Evolutionary conservation across 768 basidiomycete species (phyloP).

Genomic region (Mycena metata): DNA sequence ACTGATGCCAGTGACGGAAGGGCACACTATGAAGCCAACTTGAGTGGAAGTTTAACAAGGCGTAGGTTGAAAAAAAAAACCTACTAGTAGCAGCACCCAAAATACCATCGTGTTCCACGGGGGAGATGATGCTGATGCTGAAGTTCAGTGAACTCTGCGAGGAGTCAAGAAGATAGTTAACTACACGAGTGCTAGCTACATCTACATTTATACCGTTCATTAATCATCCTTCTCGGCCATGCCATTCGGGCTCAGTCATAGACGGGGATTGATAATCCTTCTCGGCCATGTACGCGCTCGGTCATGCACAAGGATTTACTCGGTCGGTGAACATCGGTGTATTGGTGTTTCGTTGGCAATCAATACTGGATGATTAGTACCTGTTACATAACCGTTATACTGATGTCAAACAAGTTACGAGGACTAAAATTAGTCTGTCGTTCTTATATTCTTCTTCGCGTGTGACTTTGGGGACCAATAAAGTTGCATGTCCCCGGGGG

Average conservation of each 20-base stretch:
- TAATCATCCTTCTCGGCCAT: slow-evolving; percentile 23
- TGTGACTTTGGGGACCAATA: too few relatives aligned
- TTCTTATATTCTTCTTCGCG: too few relatives aligned
- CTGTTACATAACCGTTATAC: too few relatives aligned
- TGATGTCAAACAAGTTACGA: too few relatives aligned
- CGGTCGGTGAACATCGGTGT: too few relatives aligned
- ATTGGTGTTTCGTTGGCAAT: too few relatives aligned
- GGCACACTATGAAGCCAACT: slow-evolving; percentile 11
- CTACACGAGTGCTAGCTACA: slow-evolving; percentile 9
- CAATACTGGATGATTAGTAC: too few relatives aligned
- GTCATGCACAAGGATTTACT: slow-evolving; percentile 13
- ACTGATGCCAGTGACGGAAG: slow-evolving; percentile 20
- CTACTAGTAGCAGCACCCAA: slow-evolving; percentile 18
- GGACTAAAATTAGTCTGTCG: too few relatives aligned
- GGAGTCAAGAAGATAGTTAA: slow-evolving; percentile 10
- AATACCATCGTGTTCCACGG: slow-evolving; percentile 15
- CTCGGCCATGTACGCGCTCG: slow-evolving; percentile 3
- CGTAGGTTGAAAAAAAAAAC: slow-evolving; percentile 14
- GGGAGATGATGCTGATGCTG: slow-evolving; percentile 17
- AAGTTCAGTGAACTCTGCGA: slow-evolving; percentile 20
- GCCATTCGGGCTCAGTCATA: slow-evolving; percentile 20
- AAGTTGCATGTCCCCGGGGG: too few relatives aligned
- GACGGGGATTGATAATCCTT: slow-evolving; percentile 19
- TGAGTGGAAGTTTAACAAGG: slow-evolving; percentile 9
- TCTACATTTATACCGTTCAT: slow-evolving; percentile 15